These are phyloP conservation scores for Ballota nigra DNA, from an alignment of 257 asterid species.

Conservation along the genomic window DNA sequence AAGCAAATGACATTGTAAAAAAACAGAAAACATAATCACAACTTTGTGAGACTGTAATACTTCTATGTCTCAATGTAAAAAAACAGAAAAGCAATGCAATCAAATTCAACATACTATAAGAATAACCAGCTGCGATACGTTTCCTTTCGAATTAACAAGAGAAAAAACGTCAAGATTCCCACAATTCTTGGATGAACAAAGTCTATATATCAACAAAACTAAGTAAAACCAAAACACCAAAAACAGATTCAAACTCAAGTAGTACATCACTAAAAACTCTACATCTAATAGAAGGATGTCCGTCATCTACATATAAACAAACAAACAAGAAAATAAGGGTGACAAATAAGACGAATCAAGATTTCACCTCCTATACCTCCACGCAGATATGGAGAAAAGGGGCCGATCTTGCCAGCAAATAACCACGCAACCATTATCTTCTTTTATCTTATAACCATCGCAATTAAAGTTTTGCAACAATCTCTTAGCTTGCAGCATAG, in stretches of 20 bases:
- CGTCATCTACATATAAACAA: constrained; percentile 26
- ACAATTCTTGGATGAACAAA: too few relatives aligned
- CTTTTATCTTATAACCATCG: constrained; percentile 89
- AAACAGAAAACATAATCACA: too few relatives aligned
- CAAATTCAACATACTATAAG: not conserved
- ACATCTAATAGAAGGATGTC: constrained; percentile 13
- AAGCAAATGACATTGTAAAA: too few relatives aligned
- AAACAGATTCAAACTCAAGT: not conserved
- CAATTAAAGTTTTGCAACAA: constrained; percentile 62
- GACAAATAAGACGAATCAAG: constrained; percentile 1
- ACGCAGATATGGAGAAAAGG: constrained; percentile 74
- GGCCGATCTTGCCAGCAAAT: constrained; percentile 96
- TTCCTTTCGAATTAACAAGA: not conserved
- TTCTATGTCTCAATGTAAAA: not conserved
- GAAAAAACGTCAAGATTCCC: too few relatives aligned
- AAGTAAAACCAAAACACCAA: constrained; percentile 1
- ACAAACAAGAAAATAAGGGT: not conserved
- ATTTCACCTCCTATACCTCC: constrained; percentile 76
- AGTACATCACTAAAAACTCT: constrained; percentile 22
- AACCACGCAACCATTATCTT: constrained; percentile 74
- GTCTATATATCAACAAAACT: constrained; percentile 36
- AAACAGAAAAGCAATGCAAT: not conserved
- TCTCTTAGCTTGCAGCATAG: constrained; percentile 83
- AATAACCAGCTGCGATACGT: too few relatives aligned
- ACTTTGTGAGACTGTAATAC: too few relatives aligned